phyloP scores from a whole-genome alignment of 345 rosid genomes.

The Citrus sinensis region DVS_A1.0 CM039163.1:11769501-11770000 shows the following conservation, averaged over 20 bases:
- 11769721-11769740: constrained; percentile 8
- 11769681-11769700: constrained; percentile 12
- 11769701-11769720: background rate
- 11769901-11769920: background rate
- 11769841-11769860: background rate
- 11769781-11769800: background rate
- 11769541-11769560: constrained; percentile 9
- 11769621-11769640: constrained; percentile 67
- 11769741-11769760: background rate
- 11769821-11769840: background rate
- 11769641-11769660: background rate
- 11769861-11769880: background rate
- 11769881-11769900: background rate
- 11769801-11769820: background rate
- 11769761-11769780: background rate
- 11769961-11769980: constrained; percentile 10
- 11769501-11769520: background rate
- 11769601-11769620: constrained; percentile 91
- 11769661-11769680: constrained; percentile 2
- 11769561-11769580: constrained; percentile 85
- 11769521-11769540: background rate
- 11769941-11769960: background rate
- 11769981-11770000: constrained; percentile 42
- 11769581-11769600: constrained; percentile 93
- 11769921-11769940: background rate